phyloP scores from a whole-genome alignment of 768 basidiomycete genomes.

The Boletus huronensis region DNA sequence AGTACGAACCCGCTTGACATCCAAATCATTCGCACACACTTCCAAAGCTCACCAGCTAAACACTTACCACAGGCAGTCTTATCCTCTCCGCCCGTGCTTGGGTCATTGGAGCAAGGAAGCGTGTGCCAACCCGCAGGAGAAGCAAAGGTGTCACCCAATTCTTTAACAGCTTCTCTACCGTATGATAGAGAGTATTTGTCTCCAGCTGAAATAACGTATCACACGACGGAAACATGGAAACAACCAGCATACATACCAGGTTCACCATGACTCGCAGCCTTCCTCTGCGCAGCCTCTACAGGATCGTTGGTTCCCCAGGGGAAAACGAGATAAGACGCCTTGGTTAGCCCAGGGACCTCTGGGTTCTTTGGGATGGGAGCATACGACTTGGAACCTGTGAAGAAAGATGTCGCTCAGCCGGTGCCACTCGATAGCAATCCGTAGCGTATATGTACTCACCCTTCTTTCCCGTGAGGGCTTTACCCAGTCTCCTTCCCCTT shows the following conservation, averaged over 20 bases:
- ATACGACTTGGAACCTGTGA: constrained; percentile 7
- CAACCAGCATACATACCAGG: constrained; percentile 6
- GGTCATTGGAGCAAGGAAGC: constrained; percentile 70
- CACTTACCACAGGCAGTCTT: constrained; percentile 8
- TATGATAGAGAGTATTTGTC: constrained; percentile 13
- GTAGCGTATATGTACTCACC: neutral
- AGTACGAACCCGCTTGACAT: constrained; percentile 34
- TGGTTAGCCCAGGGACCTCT: constrained; percentile 18
- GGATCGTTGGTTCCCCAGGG: constrained; percentile 88
- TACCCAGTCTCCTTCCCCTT: constrained; percentile 9
- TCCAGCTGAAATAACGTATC: neutral
- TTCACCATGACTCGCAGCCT: constrained; percentile 15
- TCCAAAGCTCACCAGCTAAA: neutral
- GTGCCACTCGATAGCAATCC: neutral
- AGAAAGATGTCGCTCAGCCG: neutral
- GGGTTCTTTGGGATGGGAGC: constrained; percentile 12
- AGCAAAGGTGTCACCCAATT: constrained; percentile 73
- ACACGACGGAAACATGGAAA: neutral
- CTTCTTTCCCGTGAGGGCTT: constrained; percentile 14
- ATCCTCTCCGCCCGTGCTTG: constrained; percentile 31
- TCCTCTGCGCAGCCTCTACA: constrained; percentile 38
- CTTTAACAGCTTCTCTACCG: constrained; percentile 42
- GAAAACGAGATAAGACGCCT: constrained; percentile 68
- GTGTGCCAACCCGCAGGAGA: constrained; percentile 93
- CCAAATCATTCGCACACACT: neutral